Percentiles rank a stretch among this genome's conserved stretches.
These are phyloP conservation scores for Populus trichocarpa DNA, from an alignment of 441 rosid species.

Conservation along the genomic window DNA sequence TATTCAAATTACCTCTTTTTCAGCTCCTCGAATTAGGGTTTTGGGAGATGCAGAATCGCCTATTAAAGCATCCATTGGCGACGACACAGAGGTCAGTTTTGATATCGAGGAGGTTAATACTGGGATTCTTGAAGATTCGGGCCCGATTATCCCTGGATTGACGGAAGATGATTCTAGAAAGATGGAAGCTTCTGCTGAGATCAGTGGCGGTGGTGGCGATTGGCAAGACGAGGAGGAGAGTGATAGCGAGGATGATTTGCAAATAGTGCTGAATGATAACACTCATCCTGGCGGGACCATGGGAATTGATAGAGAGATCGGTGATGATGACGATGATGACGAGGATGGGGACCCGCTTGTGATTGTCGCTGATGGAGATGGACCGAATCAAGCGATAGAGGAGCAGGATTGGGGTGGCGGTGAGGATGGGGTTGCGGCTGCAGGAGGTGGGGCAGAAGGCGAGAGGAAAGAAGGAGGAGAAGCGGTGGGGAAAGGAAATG, in stretches of 20 bases:
- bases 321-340: constrained; percentile 51
- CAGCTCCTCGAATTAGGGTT: constrained; percentile 48
- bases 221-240: constrained; percentile 47
- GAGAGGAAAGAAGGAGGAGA: constrained; percentile 66
- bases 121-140: constrained; percentile 30
- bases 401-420: constrained; percentile 57
- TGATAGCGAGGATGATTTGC: constrained; percentile 97
- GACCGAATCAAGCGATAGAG: constrained; percentile 49
- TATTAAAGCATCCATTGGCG: constrained; percentile 16
- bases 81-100: constrained; percentile 55
- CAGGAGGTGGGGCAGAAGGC: constrained; percentile 34
- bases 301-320: constrained; percentile 22
- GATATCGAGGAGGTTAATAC: constrained; percentile 68
- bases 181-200: constrained; percentile 12
- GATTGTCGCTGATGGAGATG: constrained; percentile 66
- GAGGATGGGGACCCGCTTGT: constrained; percentile 84
- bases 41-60: constrained; percentile 18
- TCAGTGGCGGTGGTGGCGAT: constrained; percentile 34
- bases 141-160: constrained; percentile 47
- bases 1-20: constrained; percentile 7
- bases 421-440: constrained; percentile 49
- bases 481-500: constrained; percentile 42
- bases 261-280: constrained; percentile 83
- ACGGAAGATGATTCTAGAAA: constrained; percentile 1
- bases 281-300: constrained; percentile 14